A percentile compares a stretch with the other conserved stretches of the same genome.
Conservation (phyloP, 2,329 filamentous ascomycete genomes). For the Aspergillus tamarii region DNA sequence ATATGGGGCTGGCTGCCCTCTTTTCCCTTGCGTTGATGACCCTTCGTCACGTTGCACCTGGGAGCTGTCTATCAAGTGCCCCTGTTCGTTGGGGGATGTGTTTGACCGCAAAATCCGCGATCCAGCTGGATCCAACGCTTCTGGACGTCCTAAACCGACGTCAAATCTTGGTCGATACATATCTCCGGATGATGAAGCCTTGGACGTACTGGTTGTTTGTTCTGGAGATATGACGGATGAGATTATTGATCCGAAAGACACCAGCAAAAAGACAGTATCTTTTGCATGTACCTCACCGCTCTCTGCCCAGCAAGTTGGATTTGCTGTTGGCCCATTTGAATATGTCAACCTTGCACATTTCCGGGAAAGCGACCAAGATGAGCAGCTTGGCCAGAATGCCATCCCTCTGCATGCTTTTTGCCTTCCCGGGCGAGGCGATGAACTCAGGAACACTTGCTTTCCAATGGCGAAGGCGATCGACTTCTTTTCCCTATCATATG, state of each 20-base stretch:
- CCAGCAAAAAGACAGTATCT: conserved; percentile 82
- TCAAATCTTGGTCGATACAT: conserved; percentile 44
- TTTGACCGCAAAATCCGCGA: conserved; percentile 45
- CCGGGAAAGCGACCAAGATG: conserved; percentile 86
- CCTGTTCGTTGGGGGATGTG: conserved; percentile 81
- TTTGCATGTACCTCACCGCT: conserved; percentile 77
- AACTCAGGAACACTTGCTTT: conserved; percentile 84
- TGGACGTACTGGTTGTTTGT: conserved; percentile 89
- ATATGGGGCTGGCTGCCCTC: conserved; percentile 76
- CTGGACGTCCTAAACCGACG: conserved; percentile 29
- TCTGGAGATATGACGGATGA: conserved; percentile 89
- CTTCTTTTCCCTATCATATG: conserved; percentile 84
- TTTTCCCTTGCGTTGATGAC: conserved; percentile 94
- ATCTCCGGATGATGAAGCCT: conserved; percentile 77
- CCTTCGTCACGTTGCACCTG: conserved; percentile 79
- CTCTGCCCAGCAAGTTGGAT: conserved; percentile 86
- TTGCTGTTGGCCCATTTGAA: conserved; percentile 93
- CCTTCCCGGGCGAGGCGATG: conserved; percentile 77
- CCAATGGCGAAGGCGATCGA: conserved; percentile 86
- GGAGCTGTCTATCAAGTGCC: conserved; percentile 85
- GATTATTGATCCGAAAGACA: conserved; percentile 72
- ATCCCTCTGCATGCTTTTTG: conserved; percentile 91
- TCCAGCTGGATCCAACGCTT: conserved; percentile 19
- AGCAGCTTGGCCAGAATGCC: conserved; percentile 84
- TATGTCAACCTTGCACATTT: conserved; percentile 88